Base-by-base conservation (phyloP, 1,284 basidiomycete genomes). In the Macrocystidia cucumis region DNA sequence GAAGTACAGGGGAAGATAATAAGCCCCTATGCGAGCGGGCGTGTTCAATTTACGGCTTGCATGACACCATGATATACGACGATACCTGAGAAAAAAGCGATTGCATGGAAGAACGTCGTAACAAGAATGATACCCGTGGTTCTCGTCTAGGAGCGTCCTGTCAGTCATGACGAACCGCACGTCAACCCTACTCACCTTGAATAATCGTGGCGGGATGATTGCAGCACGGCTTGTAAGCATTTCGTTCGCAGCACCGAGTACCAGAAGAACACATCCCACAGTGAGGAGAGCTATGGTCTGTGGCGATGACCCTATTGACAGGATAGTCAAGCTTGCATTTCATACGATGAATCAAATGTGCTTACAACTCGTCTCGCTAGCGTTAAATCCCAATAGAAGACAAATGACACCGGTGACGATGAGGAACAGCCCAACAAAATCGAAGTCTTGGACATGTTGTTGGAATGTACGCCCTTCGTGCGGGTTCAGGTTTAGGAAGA, bases 401-500 rank as follows among this genome's bases (percentile, higher is more conserved):
- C 81, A 77, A 4, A 90, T 67, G 11, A 88, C 74, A 0, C 85
- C 84, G 1, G 58, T 60, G 35, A 93, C 74, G 37, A 96, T 67
- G 21, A 90, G 65, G 20, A 69, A 35, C 2, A 90, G 67, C 1
- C 89, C 90, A 24, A 80, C 25, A 44, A 87, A 86, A 56, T 92
- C 90, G 44, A 92, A 88, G 37, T 84, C 74, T 5, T 54, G 48
- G 9, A 74, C 49, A 48, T 88, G 77, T 43, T 85, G 57, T 9
- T 59, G 60, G 34, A 84, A 54, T 0, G 77, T 65, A 34, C 69
- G 67, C 6, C 70, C 69, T 39, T 73, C 57, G 44, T 74, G 78
- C 0, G 84, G 82, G 44, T 92, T 90, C 23, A 96, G 67, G 46
- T 91, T 83, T 29, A 96, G 73, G 61, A 82, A 87, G 54, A 86